Conservation (phyloP, 2,329 filamentous ascomycete species). For the Xylaria sp. region DNA sequence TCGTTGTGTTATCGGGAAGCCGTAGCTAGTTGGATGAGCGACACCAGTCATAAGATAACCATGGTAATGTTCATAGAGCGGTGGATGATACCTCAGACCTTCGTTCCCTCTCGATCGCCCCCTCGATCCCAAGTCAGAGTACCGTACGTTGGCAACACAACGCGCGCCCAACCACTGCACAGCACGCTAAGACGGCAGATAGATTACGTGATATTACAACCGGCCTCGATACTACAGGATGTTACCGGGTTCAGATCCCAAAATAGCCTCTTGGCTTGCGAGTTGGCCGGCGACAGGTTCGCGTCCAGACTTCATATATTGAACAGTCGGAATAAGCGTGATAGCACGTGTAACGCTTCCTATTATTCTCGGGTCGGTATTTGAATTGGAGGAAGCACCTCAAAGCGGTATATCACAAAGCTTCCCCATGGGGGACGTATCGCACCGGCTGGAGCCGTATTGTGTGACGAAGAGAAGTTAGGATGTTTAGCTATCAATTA, state of each 20-base stretch:
- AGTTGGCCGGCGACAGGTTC: neutral
- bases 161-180: neutral
- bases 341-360: neutral
- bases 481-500: neutral
- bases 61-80: neutral
- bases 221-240: neutral
- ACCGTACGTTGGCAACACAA: neutral
- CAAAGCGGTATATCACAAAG: neutral
- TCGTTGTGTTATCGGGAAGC: neutral
- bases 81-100: neutral
- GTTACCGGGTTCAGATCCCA: neutral
- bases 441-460: neutral
- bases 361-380: neutral
- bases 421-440: neutral
- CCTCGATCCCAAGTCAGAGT: neutral
- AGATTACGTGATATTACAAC: neutral
- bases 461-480: neutral
- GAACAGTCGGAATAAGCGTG: neutral
- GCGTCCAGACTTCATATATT: neutral
- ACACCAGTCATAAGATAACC: neutral
- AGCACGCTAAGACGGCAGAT: neutral
- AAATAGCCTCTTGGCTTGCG: neutral
- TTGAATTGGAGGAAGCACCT: neutral
- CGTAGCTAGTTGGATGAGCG: neutral
- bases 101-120: neutral